A percentile compares a stretch with the other conserved stretches of the same genome.
Conservation (phyloP, 2,329 filamentous ascomycete species). For the Delphinella strobiligena region DNA sequence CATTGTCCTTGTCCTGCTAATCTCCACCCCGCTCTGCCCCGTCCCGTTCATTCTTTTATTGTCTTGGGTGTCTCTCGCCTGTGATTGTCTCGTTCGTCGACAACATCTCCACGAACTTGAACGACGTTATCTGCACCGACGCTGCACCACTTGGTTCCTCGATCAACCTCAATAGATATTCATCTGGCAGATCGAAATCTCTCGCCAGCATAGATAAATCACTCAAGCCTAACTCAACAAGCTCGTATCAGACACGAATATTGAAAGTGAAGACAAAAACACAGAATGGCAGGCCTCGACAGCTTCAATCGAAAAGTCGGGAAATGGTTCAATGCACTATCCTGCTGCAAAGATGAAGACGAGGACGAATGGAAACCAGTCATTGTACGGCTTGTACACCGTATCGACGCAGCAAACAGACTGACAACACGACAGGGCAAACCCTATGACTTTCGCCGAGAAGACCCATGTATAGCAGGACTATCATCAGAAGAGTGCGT, state of each 20-base stretch:
- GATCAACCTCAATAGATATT: too few species aligned
- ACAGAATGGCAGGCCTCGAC: not conserved
- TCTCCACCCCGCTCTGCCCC: not conserved
- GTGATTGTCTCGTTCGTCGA: too few species aligned
- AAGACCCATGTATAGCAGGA: conserved; percentile 20
- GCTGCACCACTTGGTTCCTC: too few species aligned
- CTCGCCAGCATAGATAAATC: too few species aligned
- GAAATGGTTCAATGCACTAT: not conserved
- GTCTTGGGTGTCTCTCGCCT: not conserved
- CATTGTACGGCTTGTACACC: not conserved
- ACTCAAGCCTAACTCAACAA: too few species aligned
- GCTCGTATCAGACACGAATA: too few species aligned
- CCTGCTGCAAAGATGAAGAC: conserved; percentile 1
- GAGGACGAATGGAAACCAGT: not conserved
- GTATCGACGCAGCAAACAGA: too few species aligned
- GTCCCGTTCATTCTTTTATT: not conserved
- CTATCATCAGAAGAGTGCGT: conserved; percentile 18
- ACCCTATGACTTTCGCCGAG: conserved; percentile 21
- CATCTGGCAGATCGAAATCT: too few species aligned
- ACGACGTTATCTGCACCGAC: too few species aligned
- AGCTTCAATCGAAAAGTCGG: not conserved
- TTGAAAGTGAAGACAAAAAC: too few species aligned
- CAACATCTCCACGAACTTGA: too few species aligned
- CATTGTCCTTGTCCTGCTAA: too few species aligned
- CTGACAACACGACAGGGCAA: conserved; percentile 13